Evolutionary conservation across 148 eudicot genomes (phyloP).

Genomic region (Limonium bicolor): DNA sequence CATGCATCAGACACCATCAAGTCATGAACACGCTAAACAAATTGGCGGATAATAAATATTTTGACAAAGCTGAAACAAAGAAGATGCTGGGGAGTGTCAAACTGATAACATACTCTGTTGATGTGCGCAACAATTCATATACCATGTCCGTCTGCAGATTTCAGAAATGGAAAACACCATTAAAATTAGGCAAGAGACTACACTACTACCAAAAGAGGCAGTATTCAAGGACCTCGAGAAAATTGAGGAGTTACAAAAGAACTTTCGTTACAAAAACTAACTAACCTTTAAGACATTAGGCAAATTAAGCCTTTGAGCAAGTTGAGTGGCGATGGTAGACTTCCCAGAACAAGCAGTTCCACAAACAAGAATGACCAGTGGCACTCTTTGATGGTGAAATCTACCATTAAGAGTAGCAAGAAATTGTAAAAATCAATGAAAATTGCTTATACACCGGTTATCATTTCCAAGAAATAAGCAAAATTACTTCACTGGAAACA

Average conservation of each 20-base stretch:
- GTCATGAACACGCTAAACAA: background rate
- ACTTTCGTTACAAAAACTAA: background rate
- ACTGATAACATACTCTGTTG: slow-evolving; percentile 72
- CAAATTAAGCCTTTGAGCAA: slow-evolving; percentile 91
- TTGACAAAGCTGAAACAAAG: too few relatives aligned
- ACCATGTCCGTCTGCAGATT: slow-evolving; percentile 94
- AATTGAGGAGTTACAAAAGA: background rate
- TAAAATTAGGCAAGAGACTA: too few relatives aligned
- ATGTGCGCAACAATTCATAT: slow-evolving; percentile 89
- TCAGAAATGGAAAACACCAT: slow-evolving; percentile 11
- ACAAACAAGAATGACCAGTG: slow-evolving; percentile 95
- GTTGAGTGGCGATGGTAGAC: slow-evolving; percentile 97
- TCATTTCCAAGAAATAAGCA: background rate
- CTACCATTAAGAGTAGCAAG: slow-evolving; percentile 21
- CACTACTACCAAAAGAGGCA: too few relatives aligned
- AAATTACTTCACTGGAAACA: background rate
- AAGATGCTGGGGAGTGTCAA: background rate
- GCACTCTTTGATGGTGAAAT: slow-evolving; percentile 98
- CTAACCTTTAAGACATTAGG: slow-evolving; percentile 93
- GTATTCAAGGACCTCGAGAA: too few relatives aligned
- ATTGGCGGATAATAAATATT: too few relatives aligned
- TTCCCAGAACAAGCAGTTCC: slow-evolving; percentile 98
- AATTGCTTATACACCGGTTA: background rate
- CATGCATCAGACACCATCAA: too few relatives aligned
- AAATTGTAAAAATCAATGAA: too few relatives aligned